phyloP scores from a whole-genome alignment of 106 monocot genomes.

The Acanthochlamys bracteata region DNA sequence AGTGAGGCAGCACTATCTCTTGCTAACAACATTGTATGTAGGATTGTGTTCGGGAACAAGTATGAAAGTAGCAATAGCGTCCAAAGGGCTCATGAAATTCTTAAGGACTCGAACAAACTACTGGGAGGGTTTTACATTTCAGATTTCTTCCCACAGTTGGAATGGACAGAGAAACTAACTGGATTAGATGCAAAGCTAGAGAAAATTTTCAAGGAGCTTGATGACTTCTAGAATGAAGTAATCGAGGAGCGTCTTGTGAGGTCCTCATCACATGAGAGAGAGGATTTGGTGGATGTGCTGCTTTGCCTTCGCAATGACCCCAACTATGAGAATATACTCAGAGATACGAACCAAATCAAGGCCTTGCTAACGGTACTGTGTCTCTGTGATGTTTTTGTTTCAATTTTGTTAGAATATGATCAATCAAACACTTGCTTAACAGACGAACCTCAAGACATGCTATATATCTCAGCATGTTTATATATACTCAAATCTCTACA shows the following conservation, averaged over 20 bases:
- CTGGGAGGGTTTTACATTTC: conserved; percentile 12
- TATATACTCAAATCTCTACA: background rate
- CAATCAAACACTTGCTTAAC: too few relatives aligned
- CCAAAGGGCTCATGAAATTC: conserved; percentile 10
- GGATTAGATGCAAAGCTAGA: conserved; percentile 14
- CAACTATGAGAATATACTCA: background rate
- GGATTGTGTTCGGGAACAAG: conserved; percentile 12
- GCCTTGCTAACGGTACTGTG: background rate
- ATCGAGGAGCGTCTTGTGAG: conserved; percentile 8
- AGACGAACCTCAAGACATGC: too few relatives aligned
- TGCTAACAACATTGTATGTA: conserved; percentile 6
- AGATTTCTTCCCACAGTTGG: conserved; percentile 26
- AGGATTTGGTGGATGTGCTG: conserved; percentile 13
- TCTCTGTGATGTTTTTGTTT: background rate
- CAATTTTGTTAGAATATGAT: too few relatives aligned
- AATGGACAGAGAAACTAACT: conserved; percentile 11
- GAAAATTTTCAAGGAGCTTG: conserved; percentile 8
- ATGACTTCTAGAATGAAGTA: conserved; percentile 11
- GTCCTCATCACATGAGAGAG: background rate
- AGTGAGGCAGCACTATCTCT: conserved; percentile 23
- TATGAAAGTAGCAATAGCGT: background rate
- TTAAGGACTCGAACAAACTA: conserved; percentile 6
- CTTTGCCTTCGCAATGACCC: background rate
- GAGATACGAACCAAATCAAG: background rate
- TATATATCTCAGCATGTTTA: too few relatives aligned